These are phyloP conservation scores for Salix suchowensis DNA, from an alignment of 345 rosid species.

Conservation along the genomic window DNA sequence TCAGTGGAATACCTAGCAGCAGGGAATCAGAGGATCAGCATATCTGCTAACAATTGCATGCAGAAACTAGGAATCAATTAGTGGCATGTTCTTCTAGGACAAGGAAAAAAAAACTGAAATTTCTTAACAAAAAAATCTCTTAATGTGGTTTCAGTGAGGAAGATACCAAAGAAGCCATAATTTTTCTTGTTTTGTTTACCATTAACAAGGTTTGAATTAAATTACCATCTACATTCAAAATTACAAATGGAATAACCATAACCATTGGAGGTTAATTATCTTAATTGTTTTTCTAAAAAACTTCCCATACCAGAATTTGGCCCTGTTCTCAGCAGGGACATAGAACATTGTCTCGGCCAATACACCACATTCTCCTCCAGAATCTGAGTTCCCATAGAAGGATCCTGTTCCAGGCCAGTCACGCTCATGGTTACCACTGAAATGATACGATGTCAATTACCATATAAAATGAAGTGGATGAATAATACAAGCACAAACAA, in stretches of 20 bases:
- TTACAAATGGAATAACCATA: background rate
- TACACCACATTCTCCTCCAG: slow-evolving; percentile 81
- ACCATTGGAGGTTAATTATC: background rate
- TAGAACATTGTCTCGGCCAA: slow-evolving; percentile 69
- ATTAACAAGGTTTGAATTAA: background rate
- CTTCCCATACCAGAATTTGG: slow-evolving; percentile 45
- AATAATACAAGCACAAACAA: background rate
- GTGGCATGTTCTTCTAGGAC: background rate
- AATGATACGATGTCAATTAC: background rate
- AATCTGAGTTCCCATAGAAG: slow-evolving; percentile 50
- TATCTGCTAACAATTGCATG: background rate
- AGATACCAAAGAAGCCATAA: background rate
- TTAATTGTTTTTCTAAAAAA: background rate
- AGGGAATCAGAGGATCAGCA: background rate
- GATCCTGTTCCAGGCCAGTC: slow-evolving; percentile 69
- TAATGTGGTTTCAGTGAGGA: background rate
- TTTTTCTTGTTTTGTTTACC: background rate
- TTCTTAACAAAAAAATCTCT: background rate
- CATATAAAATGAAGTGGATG: background rate
- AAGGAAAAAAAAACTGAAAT: background rate
- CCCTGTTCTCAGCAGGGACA: slow-evolving; percentile 62
- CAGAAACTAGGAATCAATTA: background rate
- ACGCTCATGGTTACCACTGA: slow-evolving; percentile 73
- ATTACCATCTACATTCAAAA: too few relatives aligned
- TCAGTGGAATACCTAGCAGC: slow-evolving; percentile 56